A percentile compares a stretch with the other conserved stretches of the same genome.
phyloP scores from a whole-genome alignment of 208 protist species.

The Angomonas deanei region DNA sequence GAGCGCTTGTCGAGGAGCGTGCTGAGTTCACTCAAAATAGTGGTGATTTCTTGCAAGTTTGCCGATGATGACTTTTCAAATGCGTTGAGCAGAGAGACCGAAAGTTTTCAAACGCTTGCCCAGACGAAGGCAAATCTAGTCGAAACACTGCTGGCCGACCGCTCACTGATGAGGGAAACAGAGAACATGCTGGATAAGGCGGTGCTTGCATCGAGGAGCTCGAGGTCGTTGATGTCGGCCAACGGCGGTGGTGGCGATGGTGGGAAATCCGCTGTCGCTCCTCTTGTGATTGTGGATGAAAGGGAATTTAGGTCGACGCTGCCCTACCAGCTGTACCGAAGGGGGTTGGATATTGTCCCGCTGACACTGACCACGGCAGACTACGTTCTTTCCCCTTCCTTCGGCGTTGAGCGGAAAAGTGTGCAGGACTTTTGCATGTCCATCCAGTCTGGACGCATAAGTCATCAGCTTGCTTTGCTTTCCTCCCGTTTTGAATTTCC shows the following conservation, averaged over 20 bases:
- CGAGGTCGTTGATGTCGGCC: conserved; percentile 30
- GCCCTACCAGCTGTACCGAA: conserved; percentile 64
- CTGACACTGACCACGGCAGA: conserved; percentile 75
- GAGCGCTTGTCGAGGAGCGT: conserved; percentile 29
- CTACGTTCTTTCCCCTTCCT: conserved; percentile 73
- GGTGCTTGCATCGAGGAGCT: conserved; percentile 21
- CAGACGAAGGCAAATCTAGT: conserved; percentile 73
- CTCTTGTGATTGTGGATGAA: conserved; percentile 80
- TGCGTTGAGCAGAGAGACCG: conserved; percentile 38
- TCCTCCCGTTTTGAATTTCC: conserved; percentile 52
- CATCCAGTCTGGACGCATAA: conserved; percentile 61
- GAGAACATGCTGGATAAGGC: conserved; percentile 15
- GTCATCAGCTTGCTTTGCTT: conserved; percentile 62
- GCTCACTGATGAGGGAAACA: conserved; percentile 36
- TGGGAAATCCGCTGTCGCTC: conserved; percentile 7
- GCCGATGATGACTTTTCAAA: conserved; percentile 26
- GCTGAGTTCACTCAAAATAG: conserved; percentile 36
- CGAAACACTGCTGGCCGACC: conserved; percentile 56
- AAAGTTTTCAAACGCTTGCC: conserved; percentile 62
- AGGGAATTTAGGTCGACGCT: conserved; percentile 78
- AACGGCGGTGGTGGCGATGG: background rate
- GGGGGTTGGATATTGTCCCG: conserved; percentile 72
- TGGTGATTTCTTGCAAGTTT: conserved; percentile 52
- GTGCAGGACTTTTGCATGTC: conserved; percentile 73
- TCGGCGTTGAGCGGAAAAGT: conserved; percentile 82